phyloP scores from a whole-genome alignment of 2,329 filamentous ascomycete species.

The Neonectria magnoliae region DNA sequence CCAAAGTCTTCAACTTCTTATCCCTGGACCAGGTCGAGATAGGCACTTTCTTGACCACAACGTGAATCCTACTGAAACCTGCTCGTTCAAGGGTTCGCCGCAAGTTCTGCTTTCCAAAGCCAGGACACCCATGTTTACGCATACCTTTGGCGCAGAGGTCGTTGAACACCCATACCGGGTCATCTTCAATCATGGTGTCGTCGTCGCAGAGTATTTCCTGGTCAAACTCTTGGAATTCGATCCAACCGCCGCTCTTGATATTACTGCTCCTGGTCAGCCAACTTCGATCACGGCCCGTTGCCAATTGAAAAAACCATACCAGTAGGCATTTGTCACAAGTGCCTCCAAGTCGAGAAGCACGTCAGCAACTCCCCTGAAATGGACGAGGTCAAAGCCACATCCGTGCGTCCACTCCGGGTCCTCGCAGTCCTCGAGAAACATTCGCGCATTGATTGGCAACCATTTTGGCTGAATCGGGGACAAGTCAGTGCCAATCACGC shows the following conservation, averaged over 20 bases:
- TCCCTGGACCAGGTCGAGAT: constrained; percentile 57
- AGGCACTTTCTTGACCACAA: constrained; percentile 56
- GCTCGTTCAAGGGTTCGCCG: constrained; percentile 49
- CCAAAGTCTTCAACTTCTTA: constrained; percentile 52
- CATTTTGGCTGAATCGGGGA: constrained; percentile 58
- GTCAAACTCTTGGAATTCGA: constrained; percentile 61
- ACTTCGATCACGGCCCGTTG: not conserved
- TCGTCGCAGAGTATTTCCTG: constrained; percentile 55
- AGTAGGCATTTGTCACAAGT: constrained; percentile 54
- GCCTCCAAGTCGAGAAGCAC: constrained; percentile 62
- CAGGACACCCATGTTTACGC: constrained; percentile 52
- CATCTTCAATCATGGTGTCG: constrained; percentile 53
- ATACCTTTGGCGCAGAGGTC: constrained; percentile 47
- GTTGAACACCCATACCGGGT: constrained; percentile 49
- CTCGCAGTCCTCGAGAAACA: constrained; percentile 70
- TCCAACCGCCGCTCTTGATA: constrained; percentile 59
- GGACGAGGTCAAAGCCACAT: constrained; percentile 65
- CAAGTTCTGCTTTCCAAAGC: constrained; percentile 48
- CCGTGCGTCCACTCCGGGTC: constrained; percentile 66
- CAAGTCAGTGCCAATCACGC: constrained; percentile 54
- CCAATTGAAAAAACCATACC: constrained; percentile 36
- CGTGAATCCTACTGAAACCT: constrained; percentile 57
- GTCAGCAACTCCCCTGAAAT: constrained; percentile 60
- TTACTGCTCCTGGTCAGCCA: constrained; percentile 45
- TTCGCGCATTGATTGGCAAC: constrained; percentile 69